Conservation (phyloP, 1,284 basidiomycete species). For the Apiotrichum gamsii region DNA sequence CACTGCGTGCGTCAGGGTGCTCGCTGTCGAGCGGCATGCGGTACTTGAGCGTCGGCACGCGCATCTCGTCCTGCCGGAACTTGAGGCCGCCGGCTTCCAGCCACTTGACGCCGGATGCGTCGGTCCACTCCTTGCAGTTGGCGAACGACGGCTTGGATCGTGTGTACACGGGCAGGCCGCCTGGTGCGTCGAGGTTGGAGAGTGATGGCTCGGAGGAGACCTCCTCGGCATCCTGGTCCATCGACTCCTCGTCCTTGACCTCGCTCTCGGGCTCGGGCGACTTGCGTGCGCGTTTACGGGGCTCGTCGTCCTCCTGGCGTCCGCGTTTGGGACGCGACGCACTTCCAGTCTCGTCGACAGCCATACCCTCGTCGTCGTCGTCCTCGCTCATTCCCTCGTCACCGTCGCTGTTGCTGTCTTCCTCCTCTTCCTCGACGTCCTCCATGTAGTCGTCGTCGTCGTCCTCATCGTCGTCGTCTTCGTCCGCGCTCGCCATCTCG, state of each 20-base stretch:
- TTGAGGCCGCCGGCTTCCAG: slow-evolving; percentile 1
- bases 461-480: slow-evolving; percentile 2
- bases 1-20: slow-evolving; percentile 16
- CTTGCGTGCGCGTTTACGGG: slow-evolving; percentile 9
- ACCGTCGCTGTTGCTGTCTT: slow-evolving; percentile 1
- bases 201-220: background rate
- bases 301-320: slow-evolving; percentile 7
- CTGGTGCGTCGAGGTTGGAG: slow-evolving; percentile 5
- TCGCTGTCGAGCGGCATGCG: slow-evolving; percentile 16
- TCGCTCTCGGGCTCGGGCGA: background rate
- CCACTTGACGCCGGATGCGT: slow-evolving; percentile 15
- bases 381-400: slow-evolving; percentile 8
- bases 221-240: slow-evolving; percentile 3
- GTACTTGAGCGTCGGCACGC: slow-evolving; percentile 14
- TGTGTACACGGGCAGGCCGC: slow-evolving; percentile 9
- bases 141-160: background rate
- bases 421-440: background rate
- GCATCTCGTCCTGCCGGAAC: slow-evolving; percentile 11
- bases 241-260: background rate
- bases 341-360: background rate
- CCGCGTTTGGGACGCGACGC: slow-evolving; percentile 1
- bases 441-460: background rate
- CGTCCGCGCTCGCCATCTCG: background rate
- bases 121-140: slow-evolving; percentile 2
- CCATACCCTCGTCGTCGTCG: slow-evolving; percentile 6